phyloP scores from a whole-genome alignment of 2,329 filamentous ascomycete species.

The Aspergillus terreus region DNA sequence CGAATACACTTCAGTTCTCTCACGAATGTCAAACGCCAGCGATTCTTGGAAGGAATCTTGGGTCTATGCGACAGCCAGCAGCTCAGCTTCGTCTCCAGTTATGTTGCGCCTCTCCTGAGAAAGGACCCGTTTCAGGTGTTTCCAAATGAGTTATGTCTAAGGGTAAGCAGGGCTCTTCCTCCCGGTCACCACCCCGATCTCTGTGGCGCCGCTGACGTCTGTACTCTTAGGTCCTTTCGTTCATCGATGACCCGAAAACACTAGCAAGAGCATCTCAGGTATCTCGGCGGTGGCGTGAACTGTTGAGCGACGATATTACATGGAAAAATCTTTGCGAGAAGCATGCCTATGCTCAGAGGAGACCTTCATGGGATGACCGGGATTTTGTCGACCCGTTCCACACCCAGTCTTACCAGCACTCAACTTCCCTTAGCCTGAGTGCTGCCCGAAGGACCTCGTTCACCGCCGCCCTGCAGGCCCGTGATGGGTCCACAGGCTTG shows the following conservation, averaged over 20 bases:
- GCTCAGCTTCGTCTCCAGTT: constrained; percentile 92
- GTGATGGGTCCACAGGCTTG: constrained; percentile 48
- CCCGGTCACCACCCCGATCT: neutral
- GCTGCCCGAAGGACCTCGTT: constrained; percentile 24
- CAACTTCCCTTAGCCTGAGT: constrained; percentile 17
- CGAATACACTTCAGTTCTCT: constrained; percentile 76
- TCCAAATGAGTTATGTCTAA: constrained; percentile 86
- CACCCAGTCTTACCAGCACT: constrained; percentile 20
- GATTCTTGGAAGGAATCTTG: constrained; percentile 80
- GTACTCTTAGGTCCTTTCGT: constrained; percentile 74
- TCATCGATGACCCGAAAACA: constrained; percentile 94
- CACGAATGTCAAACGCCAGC: constrained; percentile 70
- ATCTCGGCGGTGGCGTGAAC: constrained; percentile 88
- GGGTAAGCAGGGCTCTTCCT: constrained; percentile 53
- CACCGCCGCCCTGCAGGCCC: constrained; percentile 32
- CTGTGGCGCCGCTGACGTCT: neutral
- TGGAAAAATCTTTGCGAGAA: constrained; percentile 98
- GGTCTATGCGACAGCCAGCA: constrained; percentile 94
- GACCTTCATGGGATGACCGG: constrained; percentile 46
- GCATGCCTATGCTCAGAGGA: constrained; percentile 85
- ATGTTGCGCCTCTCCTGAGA: constrained; percentile 89
- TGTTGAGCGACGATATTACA: constrained; percentile 93
- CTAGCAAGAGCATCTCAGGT: constrained; percentile 91
- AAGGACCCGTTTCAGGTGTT: constrained; percentile 93
- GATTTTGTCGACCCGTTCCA: constrained; percentile 36